Evolutionary conservation across 2,329 filamentous ascomycete species (phyloP).

Genomic region (Apiospora rasikravindrae): DNA sequence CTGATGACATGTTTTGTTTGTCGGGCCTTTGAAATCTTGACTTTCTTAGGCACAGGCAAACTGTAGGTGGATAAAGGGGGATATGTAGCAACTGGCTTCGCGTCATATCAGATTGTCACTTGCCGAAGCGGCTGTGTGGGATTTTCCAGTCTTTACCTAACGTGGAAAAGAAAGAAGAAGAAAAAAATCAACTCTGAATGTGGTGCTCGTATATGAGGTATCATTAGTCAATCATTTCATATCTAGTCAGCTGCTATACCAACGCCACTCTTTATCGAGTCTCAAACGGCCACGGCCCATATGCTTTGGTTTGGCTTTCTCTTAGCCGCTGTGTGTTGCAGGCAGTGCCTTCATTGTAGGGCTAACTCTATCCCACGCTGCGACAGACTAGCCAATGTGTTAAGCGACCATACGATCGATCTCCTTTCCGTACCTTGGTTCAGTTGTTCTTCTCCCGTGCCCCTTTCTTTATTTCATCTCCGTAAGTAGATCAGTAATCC

Average conservation of each 20-base stretch:
- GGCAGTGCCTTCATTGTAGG: not conserved
- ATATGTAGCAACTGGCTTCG: not conserved
- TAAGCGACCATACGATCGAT: not conserved
- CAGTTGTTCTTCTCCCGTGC: not conserved
- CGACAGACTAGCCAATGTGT: not conserved
- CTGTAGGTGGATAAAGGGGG: not conserved
- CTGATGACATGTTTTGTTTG: not conserved
- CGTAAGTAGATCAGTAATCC: constrained; percentile 50
- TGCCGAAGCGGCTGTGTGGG: not conserved
- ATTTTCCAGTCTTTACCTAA: not conserved
- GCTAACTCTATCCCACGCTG: not conserved
- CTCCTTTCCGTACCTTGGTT: not conserved
- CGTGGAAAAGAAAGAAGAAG: not conserved
- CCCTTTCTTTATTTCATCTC: not conserved
- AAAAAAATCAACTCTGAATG: not conserved
- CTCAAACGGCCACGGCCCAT: not conserved
- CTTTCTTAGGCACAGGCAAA: not conserved
- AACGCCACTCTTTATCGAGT: constrained; percentile 23
- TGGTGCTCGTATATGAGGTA: constrained; percentile 24
- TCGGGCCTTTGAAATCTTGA: not conserved
- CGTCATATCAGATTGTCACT: constrained; percentile 20
- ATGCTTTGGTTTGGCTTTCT: not conserved
- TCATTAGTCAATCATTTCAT: constrained; percentile 31
- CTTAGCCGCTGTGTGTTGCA: not conserved
- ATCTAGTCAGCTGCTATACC: constrained; percentile 27